Base-by-base conservation (phyloP, 495 filamentous ascomycete genomes). In the Podospora pseudocomata region DNA sequence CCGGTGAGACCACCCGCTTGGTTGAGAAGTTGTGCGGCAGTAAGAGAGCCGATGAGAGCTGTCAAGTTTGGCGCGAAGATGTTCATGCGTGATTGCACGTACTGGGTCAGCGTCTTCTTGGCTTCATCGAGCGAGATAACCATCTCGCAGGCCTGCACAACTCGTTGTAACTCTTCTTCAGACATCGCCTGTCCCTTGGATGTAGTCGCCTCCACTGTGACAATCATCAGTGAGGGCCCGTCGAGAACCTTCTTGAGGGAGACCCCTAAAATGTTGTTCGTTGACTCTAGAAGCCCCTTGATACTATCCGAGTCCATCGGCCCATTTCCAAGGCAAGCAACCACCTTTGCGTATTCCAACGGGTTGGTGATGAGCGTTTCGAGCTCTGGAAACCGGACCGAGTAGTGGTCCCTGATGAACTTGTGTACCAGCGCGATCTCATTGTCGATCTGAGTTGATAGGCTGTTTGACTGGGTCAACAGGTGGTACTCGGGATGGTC, bases 21-120 rank as follows among this genome's bases (percentile, higher is more conserved):
- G 78, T 97, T 99, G 69, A 99, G 91, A 28, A 99, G 87, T 80
- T 97, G 95, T 26, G 95, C 96, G 27, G 96, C 94, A 9, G 94
- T 97, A n/a, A 97, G 85, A 2, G 94, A 93, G 57, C 96, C 95
- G 66, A 99, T 90, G 34, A 99, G 86, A 19, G 88, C 88, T n/a
- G 96, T 96, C 49, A 97, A 82, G 72, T 99, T 99, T 9, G 95
- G 95, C 13, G 96, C 95, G 73, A 97, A 97, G 60, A 96, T 85
- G 71, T 88, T 94, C 92, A 99, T 97, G 68, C 95, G 92, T 44
- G 94, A 97, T 80, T 97, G 90, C n/a, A 97, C 94, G 73, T 94
- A 98, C 72, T 95, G 90, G 3, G 93, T 97, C 60, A 98, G 87
- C 39, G 87, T 90, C 65, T 86, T 90, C 76, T 97, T 96, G 60